Evolutionary conservation across 768 basidiomycete species (phyloP), one percentile per base, ranked within the genome.

Genomic region (Psilocybe subaeruginosa): DNA sequence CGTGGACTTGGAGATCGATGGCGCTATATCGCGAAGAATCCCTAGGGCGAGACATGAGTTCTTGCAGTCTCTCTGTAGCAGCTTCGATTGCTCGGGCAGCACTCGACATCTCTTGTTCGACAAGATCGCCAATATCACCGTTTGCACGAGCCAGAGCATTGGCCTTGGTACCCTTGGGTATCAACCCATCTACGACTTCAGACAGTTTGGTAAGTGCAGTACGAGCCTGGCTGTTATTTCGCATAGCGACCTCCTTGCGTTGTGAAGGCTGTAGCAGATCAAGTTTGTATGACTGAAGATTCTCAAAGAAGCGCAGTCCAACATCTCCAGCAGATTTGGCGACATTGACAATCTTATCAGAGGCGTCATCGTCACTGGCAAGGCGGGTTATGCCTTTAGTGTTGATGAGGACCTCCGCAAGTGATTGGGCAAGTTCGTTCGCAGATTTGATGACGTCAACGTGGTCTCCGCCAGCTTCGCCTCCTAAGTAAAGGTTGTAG

Each of bases 371-470:
- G 64, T 95, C 90, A 63, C 88, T 88, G 52, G 93, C 87, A 52
- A 99, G 83, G 35, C 96, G 93, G 9, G 95, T 98, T 70, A 97
- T 90, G 31, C 97, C 97, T 78, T 99, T 99, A 56, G 93, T 89
- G 75, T 93, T 97, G 75, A 90, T 85, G 59, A 99, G 78, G 46
- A 97, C 95, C 60, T 99, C 97, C 3, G 93, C 82, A 49, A 99
- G 79, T 5, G 92, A 88, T 75, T 99, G 97, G 0, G 97, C 96
- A 59, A 98, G 88, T 70, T 97, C 95, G 76, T 98, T 98, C 62
- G 97, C 94, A 52, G 91, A 88, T 76, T 97, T 97, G 81, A 99
- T 99, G 58, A 99, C 97, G 54, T 97, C 94, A 63, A 99, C 97
- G 71, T 98, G 88, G 56, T 97, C 93, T 8, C 96, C 97, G 33